Evolutionary conservation across 441 rosid genomes (phyloP), one percentile per base, ranked within the genome.

Genomic region (Macaranga tanarius): DNA sequence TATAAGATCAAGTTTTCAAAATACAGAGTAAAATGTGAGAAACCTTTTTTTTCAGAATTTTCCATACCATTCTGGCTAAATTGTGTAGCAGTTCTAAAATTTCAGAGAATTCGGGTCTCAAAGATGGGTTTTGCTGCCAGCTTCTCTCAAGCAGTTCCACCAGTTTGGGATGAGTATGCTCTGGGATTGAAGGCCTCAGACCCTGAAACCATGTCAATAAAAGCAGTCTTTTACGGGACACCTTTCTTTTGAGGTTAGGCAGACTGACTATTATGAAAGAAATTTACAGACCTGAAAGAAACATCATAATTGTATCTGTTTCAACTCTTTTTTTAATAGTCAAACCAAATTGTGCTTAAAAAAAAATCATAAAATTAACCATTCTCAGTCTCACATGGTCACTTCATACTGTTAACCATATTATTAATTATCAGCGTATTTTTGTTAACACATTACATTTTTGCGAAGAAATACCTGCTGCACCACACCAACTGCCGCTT

Each of bases 71-170:
- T 69, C 61, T 79, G 50, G 81, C 81, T 19, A 86, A 68, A 20
- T 76, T 81, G 61, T 79, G 86, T 55, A 90, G 78, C 67, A 80
- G 34, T 54, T 81, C 79, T 52, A 75, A 38, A 68, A 87, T 81
- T 81, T 88, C 95, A 47, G 88, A 81, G 80, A 90, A 88, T 63
- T 88, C 92, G 11, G 95, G 92, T 78, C 95, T 86, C 79, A 77
- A 57, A 65, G 78, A 83, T 44, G 95, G 89, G 38, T 84, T 88
- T 25, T 65, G 84, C 71, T 87, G 83, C 92, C 95, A 90, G 85
- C 92, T 88, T 79, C 80, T 83, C 72, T 81, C 77, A 55, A 90
- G 85, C 78, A 90, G 80, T 71, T 83, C 87, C 66, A 52, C 82
- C 58, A 90, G 40, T 62, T 77, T 72, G 4, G 82, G 88, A 84